A percentile compares a stretch with the other conserved stretches of the same genome.
These are phyloP conservation scores for Golovinomyces cichoracearum DNA, from an alignment of 2,329 filamentous ascomycete genomes.

Conservation along the genomic window DNA sequence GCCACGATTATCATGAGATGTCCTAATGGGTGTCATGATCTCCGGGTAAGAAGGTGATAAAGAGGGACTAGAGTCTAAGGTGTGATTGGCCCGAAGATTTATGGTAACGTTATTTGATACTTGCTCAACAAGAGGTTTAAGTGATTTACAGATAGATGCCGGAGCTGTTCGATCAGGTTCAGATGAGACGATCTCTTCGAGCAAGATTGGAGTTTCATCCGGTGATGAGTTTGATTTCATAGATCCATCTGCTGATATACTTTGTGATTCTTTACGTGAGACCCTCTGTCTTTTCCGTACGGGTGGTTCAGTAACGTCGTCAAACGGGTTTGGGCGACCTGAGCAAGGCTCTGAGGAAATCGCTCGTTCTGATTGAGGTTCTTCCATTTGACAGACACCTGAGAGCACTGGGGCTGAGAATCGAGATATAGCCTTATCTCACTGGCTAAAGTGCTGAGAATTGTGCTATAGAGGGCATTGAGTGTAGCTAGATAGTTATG, in stretches of 20 bases:
- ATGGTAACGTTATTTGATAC: constrained; percentile 34
- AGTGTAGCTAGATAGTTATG: background rate
- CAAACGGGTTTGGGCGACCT: constrained; percentile 37
- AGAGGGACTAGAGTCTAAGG: constrained; percentile 19
- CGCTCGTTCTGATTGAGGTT: constrained; percentile 27
- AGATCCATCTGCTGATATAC: constrained; percentile 22
- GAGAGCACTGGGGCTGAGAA: constrained; percentile 32
- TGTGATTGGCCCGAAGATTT: constrained; percentile 27
- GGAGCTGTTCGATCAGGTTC: constrained; percentile 14
- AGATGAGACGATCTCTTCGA: constrained; percentile 8
- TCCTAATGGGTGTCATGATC: constrained; percentile 15
- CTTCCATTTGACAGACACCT: constrained; percentile 17
- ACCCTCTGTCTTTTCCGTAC: constrained; percentile 36
- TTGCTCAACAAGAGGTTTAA: constrained; percentile 17
- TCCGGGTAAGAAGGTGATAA: constrained; percentile 18
- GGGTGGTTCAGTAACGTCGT: constrained; percentile 23
- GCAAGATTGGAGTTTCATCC: constrained; percentile 2
- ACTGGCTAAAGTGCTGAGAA: background rate
- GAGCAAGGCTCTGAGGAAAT: constrained; percentile 36
- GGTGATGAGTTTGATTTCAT: constrained; percentile 5
- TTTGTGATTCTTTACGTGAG: constrained; percentile 28
- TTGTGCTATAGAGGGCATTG: background rate
- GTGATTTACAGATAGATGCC: constrained; percentile 13
- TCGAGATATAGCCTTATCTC: background rate
- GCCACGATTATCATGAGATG: constrained; percentile 7